A percentile compares a stretch with the other conserved stretches of the same genome.
Conservation (phyloP, 768 basidiomycete genomes). For the Naganishia randhawae region DNA sequence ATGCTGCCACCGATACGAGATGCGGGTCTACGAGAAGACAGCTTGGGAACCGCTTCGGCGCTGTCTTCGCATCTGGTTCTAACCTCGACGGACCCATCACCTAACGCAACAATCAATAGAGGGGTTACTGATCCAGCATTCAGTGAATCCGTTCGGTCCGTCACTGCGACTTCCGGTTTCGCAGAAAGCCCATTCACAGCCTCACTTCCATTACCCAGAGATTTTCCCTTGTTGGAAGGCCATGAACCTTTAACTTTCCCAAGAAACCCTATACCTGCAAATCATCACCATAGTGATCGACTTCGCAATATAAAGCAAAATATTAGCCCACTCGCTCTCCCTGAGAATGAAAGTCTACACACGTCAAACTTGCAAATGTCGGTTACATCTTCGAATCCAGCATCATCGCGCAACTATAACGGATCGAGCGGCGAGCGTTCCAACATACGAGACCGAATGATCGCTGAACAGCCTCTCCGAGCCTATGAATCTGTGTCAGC, state of each 20-base stretch:
- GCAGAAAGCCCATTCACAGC: no score
- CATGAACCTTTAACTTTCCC: not conserved
- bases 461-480: not conserved
- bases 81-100: not conserved
- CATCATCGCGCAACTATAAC: not conserved
- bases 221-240: not conserved
- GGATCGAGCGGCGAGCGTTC: not conserved
- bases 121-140: not conserved
- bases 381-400: not conserved
- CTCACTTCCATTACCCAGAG: no score
- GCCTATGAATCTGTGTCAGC: constrained; percentile 1
- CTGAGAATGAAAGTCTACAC: not conserved
- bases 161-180: no score
- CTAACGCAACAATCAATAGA: not conserved
- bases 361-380: not conserved
- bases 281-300: not conserved
- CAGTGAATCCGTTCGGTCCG: no score
- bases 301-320: not conserved
- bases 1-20: constrained; percentile 1
- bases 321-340: not conserved
- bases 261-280: not conserved
- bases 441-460: not conserved
- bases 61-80: constrained; percentile 13
- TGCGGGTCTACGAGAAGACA: not conserved
- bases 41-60: not conserved